These are phyloP conservation scores for Yamadazyma trypodendri DNA, from an alignment of 1,139 yeast species.

Conservation along the genomic window DNA sequence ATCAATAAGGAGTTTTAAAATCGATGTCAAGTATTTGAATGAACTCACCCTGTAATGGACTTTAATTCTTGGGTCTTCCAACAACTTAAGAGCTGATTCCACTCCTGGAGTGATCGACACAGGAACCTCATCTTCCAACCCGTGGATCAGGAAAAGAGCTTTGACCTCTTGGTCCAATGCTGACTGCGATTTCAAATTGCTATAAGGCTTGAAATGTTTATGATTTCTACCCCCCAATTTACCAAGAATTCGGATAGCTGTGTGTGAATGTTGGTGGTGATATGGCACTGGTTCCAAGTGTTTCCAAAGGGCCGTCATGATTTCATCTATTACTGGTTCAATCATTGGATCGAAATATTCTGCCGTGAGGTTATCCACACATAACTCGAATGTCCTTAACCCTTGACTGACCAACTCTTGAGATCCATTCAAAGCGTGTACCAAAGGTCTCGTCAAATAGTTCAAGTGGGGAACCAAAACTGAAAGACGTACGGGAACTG, in stretches of 20 bases:
- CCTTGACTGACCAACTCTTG: conserved; percentile 95
- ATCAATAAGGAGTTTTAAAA: conserved; percentile 69
- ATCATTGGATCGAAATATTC: conserved; percentile 96
- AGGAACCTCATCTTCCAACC: conserved; percentile 59
- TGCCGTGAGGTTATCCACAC: conserved; percentile 94
- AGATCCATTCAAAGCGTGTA: conserved; percentile 83
- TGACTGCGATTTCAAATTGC: conserved; percentile 56
- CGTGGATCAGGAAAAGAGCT: conserved; percentile 70
- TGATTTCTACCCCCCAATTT: conserved; percentile 96
- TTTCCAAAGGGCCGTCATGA: conserved; percentile 90
- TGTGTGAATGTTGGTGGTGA: conserved; percentile 90
- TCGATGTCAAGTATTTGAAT: conserved; percentile 65
- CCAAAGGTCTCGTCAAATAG: conserved; percentile 86
- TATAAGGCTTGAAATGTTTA: conserved; percentile 73
- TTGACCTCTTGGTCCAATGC: conserved; percentile 66
- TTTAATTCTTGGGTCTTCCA: conserved; percentile 68
- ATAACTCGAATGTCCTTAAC: conserved; percentile 86
- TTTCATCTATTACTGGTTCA: conserved; percentile 92
- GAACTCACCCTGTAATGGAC: conserved; percentile 75
- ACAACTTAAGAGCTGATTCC: conserved; percentile 62
- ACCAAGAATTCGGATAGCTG: conserved; percentile 89
- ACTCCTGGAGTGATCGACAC: conserved; percentile 83
- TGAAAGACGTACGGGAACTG: conserved; percentile 92
- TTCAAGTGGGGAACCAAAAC: conserved; percentile 91
- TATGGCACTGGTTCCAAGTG: conserved; percentile 91